Evolutionary conservation across 306 rosid species (phyloP).

Genomic region (Alnus rubra): DNA sequence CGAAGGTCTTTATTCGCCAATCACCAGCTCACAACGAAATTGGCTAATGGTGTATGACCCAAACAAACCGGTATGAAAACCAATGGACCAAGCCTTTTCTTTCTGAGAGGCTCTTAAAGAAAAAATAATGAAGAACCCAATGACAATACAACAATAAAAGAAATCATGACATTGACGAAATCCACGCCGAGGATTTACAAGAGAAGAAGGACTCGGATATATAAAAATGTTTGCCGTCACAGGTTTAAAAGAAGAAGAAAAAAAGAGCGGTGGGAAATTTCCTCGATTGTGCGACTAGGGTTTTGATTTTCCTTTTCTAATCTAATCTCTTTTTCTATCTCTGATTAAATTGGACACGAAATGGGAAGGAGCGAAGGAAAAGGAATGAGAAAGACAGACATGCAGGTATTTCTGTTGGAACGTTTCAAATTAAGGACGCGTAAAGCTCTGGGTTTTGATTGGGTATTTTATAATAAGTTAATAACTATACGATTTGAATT

Average conservation of each 20-base stretch:
- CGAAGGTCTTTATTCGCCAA: slow-evolving; percentile 6
- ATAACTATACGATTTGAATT: neutral
- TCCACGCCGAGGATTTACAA: neutral
- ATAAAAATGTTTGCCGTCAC: neutral
- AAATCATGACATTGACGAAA: neutral
- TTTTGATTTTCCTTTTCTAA: neutral
- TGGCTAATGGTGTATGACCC: neutral
- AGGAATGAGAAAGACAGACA: slow-evolving; percentile 1
- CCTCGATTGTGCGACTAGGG: neutral
- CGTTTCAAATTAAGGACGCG: slow-evolving; percentile 34
- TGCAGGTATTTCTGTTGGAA: slow-evolving; percentile 53
- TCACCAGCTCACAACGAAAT: neutral
- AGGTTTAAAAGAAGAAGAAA: too few species aligned
- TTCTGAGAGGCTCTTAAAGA: neutral
- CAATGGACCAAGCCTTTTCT: neutral
- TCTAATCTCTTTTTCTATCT: neutral
- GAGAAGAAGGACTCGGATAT: slow-evolving; percentile 14
- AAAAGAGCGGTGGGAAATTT: neutral
- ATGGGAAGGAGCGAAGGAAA: slow-evolving; percentile 2
- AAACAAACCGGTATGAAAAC: slow-evolving; percentile 4
- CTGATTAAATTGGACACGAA: neutral
- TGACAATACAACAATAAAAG: too few species aligned
- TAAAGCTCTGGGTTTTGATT: slow-evolving; percentile 1
- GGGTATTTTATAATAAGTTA: slow-evolving; percentile 1
- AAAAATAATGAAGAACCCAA: neutral